Base-by-base conservation (phyloP, 2,329 filamentous ascomycete genomes). In the Microcyclospora tardicrescens region DNA sequence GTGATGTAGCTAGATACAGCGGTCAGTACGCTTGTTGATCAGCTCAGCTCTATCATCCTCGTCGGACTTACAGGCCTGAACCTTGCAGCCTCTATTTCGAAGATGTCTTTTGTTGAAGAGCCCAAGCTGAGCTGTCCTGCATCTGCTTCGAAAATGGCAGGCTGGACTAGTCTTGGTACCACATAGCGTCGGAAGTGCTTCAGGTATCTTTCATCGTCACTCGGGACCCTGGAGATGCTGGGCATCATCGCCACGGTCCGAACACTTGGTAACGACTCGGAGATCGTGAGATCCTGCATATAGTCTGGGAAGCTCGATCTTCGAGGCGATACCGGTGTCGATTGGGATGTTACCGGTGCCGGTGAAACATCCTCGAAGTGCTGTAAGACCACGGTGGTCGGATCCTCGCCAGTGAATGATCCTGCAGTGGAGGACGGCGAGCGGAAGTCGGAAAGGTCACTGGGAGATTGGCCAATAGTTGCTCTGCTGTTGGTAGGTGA, bases 381-480 rank as follows among this genome's bases (percentile, higher is more conserved):
- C 39, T 65, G 63, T 40, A 73, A 44, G 14, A 73, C 64, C 6
- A 73, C 62, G 12, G 64, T 60, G 41, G 72, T 69, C 15, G 67
- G 64, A 47, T 72, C 68, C 8, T 42, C 33, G 3, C 19, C 28
- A 9, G 34, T 39, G 1, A 30, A 31, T 13, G 43, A 39, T 9
- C 30, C 27, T 4, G 37, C 13, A 28, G 45, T 47, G 16, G 41
- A 33, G 31, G 40, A 47, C 12, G 12, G 12, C 6, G 12, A 32
- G 10, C 30, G 30, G 4, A 32, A 32, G 19, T 24, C 19, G 19
- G 35, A 12, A 9, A 32, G 36, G 6, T 29, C 33, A 35, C 16
- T 36, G 9, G 9, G 15, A 10, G 48, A 52, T 19, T 47, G 43
- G 3, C 35, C 42, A 13, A 53, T 56, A 30, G 53, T 53, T 34